Base-by-base conservation (phyloP, 73 alveolate species). In the Paramecium bursaria region DNA sequence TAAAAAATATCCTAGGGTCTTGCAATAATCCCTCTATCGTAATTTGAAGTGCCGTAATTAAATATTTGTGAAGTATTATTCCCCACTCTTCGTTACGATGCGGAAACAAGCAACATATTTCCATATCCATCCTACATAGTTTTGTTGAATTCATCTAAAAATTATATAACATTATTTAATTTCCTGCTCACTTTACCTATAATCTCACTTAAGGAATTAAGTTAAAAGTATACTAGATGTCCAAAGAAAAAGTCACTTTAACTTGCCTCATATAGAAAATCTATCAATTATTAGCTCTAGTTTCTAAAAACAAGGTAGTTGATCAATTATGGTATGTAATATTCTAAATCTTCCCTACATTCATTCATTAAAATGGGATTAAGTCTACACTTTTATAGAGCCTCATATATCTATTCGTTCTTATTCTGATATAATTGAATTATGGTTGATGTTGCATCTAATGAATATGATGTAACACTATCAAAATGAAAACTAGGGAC, bases 271-370 rank as follows among this genome's bases (percentile, higher is more conserved):
- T 48, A 33, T 79, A 79, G 27, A 33, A 79, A 79, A 22, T 79
- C 50, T 21, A 53, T 79, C 31, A 79, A 73, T 21, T 54, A 30
- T 13, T 79, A 53, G 42, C 54, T 44, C n/a, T 79, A 53, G 3
- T 27, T 82, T 61, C 60, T 21, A 42, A 54, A 79, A 19, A 79
- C 85, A 13, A 79, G 46, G 47, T 39, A 79, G 54, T 79, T 79
- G 10, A 61, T 53, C 7, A 79, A 39, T 27, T 79, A 27, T 50
- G 89, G 89, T 39, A 79, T 48, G 46, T 79, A 79, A 47, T 53
- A 79, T 23, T 79, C 89, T 23, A 79, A 54, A 55, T 79, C 89
- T 21, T 79, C 89, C 54, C 89, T 79, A 15, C 55, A 49, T 25
- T 53, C 33, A 54, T 46, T 61, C 51, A 42, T 25, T 47, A 54